Evolutionary conservation across 2,329 filamentous ascomycete genomes (phyloP).

Genomic region (Colletotrichum eremochloae): DNA sequence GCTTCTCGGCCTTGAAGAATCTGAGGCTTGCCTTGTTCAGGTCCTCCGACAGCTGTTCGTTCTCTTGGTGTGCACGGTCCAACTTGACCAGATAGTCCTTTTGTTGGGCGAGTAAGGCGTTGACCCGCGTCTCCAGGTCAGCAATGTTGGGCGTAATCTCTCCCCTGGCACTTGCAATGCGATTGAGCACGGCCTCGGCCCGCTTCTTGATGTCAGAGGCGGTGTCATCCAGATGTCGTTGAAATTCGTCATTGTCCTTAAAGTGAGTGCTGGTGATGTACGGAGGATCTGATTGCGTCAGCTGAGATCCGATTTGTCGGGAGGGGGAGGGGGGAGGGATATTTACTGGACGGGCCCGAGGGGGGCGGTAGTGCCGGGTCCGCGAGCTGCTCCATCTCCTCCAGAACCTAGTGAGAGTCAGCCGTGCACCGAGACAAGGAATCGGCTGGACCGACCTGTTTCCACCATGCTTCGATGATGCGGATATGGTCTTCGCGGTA

Average conservation of each 20-base stretch:
- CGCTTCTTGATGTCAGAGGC: conserved; percentile 82
- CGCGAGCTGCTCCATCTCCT: conserved; percentile 73
- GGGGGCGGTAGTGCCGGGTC: conserved; percentile 61
- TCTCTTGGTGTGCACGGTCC: conserved; percentile 81
- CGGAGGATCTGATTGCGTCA: conserved; percentile 60
- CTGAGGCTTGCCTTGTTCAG: conserved; percentile 89
- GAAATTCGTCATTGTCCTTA: conserved; percentile 78
- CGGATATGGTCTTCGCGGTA: conserved; percentile 95
- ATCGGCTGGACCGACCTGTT: conserved; percentile 75
- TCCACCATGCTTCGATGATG: conserved; percentile 92
- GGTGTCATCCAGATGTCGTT: conserved; percentile 83
- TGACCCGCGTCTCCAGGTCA: conserved; percentile 81
- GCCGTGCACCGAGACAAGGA: conserved; percentile 40
- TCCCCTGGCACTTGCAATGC: conserved; percentile 64
- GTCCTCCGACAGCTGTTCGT: conserved; percentile 86
- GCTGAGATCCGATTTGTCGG: conserved; percentile 39
- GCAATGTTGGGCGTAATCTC: conserved; percentile 75
- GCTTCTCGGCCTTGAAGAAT: conserved; percentile 96
- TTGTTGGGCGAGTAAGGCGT: conserved; percentile 81
- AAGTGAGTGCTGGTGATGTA: conserved; percentile 73
- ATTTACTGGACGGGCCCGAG: conserved; percentile 36
- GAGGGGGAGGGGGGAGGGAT: conserved; percentile 2
- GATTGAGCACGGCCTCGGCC: conserved; percentile 76
- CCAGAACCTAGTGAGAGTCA: conserved; percentile 64
- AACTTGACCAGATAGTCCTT: conserved; percentile 85